Evolutionary conservation across 23 red algal genomes (phyloP).

Genomic region (Gracilariopsis chorda): DNA sequence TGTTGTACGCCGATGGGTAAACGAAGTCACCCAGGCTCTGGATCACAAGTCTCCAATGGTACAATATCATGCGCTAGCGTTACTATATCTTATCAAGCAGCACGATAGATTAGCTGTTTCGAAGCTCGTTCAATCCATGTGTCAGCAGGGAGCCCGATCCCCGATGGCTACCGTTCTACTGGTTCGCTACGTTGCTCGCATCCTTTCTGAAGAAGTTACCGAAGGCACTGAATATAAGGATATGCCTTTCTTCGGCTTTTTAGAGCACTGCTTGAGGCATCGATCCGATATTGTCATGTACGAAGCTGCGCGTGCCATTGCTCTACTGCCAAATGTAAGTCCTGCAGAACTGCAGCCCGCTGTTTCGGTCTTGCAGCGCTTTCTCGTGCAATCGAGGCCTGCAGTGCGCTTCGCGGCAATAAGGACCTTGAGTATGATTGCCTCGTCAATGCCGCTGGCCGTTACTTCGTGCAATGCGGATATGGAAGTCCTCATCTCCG

Average conservation of each 20-base stretch:
- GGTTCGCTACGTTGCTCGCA: conserved; percentile 82
- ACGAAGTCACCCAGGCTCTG: conserved; percentile 95
- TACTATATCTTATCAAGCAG: conserved; percentile 91
- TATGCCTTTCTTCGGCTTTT: conserved; percentile 69
- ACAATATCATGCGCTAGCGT: conserved; percentile 95
- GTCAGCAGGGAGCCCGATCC: conserved; percentile 77
- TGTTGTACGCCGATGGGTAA: conserved; percentile 96
- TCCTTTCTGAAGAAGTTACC: conserved; percentile 61
- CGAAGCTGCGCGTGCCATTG: conserved; percentile 89
- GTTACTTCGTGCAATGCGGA: conserved; percentile 78
- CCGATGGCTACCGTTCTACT: conserved; percentile 88
- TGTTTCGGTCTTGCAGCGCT: conserved; percentile 76
- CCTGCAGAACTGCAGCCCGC: conserved; percentile 77
- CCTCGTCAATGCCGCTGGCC: conserved; percentile 55
- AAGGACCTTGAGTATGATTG: conserved; percentile 78
- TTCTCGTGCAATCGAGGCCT: conserved; percentile 68
- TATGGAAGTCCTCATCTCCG: conserved; percentile 93
- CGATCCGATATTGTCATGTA: conserved; percentile 89
- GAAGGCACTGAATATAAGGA: neutral
- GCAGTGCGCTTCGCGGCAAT: conserved; percentile 81
- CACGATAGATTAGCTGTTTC: conserved; percentile 89
- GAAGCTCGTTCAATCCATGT: conserved; percentile 87
- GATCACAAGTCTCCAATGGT: conserved; percentile 95
- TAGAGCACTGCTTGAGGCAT: conserved; percentile 93
- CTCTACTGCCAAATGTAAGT: conserved; percentile 63